Base-by-base conservation (phyloP, 176 grass and related monocot species). In the Puccinellia tenuiflora region DNA sequence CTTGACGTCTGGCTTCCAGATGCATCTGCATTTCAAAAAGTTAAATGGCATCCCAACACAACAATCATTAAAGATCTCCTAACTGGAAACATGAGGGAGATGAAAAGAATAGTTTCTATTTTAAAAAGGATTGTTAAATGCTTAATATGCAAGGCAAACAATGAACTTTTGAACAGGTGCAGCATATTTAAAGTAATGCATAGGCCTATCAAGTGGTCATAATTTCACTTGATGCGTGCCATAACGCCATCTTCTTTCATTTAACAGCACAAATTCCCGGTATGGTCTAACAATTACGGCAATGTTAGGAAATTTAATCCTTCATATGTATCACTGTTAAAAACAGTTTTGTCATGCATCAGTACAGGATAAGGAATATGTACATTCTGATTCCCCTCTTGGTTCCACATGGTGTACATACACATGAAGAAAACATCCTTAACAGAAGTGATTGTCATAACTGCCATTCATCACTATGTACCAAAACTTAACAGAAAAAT, bases 1-100 rank as follows among this genome's bases (percentile, higher is more conserved):
- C 76, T 83, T 73, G 73, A 40, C 33, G 34, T 25, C 43, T 87
- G 86, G 78, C 68, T 87, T 76, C 86, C 91, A 89, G 79, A 85
- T 67, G 76, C 2, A 73, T 76, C 88, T 96, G 90, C 12, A 94
- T 40, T 68, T 69, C 16, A 1, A 26, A 45, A 79, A 39, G 52
- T 76, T 55, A 45, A 81, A 76, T 78, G 26, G 83, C 6, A 82
- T 62, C 33, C 50, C 45, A 89, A 73, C 1, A 51, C 42, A 59
- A 60, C 30, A 33, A 46, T 60, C 16, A 24, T 28, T 22, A 15
- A 14, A 18, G 4, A 82, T 31, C 55, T 45, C 68, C 26, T 17
- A 72, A 56, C 53, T 18, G 48, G 52, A 30, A 70, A 29, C 22
- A 42, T 71, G 50, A 14, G 37, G 24, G 17, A 37, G 31, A 43